Conservation (phyloP, 257 asterid species). For the Scutellaria galericulata region DNA sequence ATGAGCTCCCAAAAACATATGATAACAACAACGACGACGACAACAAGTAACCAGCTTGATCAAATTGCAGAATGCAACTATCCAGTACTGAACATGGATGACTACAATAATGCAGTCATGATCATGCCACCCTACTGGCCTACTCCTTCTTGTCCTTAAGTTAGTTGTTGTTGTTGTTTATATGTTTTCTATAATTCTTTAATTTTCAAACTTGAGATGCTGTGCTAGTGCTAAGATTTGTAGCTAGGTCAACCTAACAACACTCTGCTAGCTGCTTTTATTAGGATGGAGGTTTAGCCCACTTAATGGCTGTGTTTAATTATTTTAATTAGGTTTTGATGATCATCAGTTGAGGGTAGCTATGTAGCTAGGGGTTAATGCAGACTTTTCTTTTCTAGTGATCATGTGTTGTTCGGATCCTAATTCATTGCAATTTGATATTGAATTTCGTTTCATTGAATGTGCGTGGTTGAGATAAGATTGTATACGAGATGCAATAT, state of each 20-base stretch:
- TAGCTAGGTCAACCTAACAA: constrained; percentile 36
- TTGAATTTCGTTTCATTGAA: neutral
- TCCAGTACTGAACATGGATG: constrained; percentile 48
- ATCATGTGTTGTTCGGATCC: neutral
- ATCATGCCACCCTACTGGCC: constrained; percentile 64
- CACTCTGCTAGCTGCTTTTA: neutral
- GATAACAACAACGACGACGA: neutral
- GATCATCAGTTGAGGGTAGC: too few species aligned
- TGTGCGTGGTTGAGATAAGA: neutral
- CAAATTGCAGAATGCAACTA: constrained; percentile 56
- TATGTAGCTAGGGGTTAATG: neutral
- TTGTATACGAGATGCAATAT: constrained; percentile 8
- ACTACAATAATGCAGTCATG: constrained; percentile 41
- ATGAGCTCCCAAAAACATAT: constrained; percentile 36
- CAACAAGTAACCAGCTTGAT: constrained; percentile 5
- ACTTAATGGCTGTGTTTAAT: neutral
- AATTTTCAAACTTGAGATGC: constrained; percentile 11
- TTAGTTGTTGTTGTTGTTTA: neutral
- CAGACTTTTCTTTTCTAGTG: neutral
- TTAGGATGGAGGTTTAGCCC: constrained; percentile 5
- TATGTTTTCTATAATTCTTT: neutral
- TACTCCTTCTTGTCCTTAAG: neutral
- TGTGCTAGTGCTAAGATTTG: constrained; percentile 15
- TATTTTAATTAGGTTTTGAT: too few species aligned
- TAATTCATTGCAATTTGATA: neutral